Conservation (phyloP, 1,139 yeast genomes). For the Pichia sp. region DNA sequence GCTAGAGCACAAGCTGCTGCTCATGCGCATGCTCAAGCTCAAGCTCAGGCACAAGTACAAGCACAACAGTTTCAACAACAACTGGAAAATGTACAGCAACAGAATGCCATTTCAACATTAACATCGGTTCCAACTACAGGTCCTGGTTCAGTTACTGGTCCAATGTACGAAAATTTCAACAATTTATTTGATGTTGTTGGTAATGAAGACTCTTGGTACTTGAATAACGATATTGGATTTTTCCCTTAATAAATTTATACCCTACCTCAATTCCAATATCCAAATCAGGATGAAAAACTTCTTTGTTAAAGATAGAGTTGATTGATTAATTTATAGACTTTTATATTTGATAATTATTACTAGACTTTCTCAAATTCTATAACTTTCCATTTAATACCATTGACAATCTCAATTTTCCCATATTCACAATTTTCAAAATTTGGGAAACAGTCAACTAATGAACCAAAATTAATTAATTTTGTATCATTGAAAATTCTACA, state of each 20-base stretch:
- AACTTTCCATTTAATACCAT: constrained; percentile 21
- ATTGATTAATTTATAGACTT: too few species aligned
- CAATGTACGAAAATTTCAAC: constrained; percentile 15
- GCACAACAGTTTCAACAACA: background rate
- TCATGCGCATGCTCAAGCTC: background rate
- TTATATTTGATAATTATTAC: too few species aligned
- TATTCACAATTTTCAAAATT: too few species aligned
- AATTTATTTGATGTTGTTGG: constrained; percentile 10
- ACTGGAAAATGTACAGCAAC: constrained; percentile 1
- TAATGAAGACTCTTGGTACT: constrained; percentile 36
- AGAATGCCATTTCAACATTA: background rate
- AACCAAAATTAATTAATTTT: constrained; percentile 26
- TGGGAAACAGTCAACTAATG: constrained; percentile 24
- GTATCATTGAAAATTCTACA: constrained; percentile 14
- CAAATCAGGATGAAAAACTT: too few species aligned
- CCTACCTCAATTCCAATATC: too few species aligned
- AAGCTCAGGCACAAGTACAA: background rate
- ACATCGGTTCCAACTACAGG: background rate
- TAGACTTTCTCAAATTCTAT: too few species aligned
- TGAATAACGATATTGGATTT: constrained; percentile 38
- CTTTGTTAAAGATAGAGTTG: too few species aligned
- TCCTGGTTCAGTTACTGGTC: too few species aligned
- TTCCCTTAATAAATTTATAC: constrained; percentile 28
- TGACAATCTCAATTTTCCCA: constrained; percentile 8
- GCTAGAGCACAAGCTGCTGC: background rate